phyloP scores from a whole-genome alignment of 202 grass and related monocot genomes.

The Schoenoplectus triqueter region DNA sequence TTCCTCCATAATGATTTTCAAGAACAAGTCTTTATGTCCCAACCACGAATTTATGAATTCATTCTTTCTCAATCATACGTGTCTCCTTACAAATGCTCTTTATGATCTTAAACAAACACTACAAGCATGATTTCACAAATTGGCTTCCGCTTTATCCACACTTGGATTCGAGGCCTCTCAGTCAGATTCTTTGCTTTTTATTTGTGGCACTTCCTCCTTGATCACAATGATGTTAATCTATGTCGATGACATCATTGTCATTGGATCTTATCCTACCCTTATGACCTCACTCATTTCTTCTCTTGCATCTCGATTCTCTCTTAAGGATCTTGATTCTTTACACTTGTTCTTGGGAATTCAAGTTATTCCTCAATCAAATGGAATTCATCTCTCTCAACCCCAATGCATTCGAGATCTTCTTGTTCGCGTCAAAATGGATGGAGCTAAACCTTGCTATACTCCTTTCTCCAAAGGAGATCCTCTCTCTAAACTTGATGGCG shows the following conservation, averaged over 20 bases:
- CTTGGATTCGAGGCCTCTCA: not conserved
- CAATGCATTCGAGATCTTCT: not conserved
- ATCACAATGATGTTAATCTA: not conserved
- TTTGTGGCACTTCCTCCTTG: not conserved
- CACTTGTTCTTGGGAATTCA: not conserved
- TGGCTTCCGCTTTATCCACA: not conserved
- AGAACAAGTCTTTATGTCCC: not conserved
- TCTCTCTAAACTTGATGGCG: not conserved
- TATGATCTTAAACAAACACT: not conserved
- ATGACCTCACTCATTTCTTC: not conserved
- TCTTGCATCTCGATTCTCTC: not conserved
- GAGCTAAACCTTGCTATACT: not conserved
- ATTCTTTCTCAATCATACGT: not conserved
- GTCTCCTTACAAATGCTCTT: not conserved
- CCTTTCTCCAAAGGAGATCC: not conserved
- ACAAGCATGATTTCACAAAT: not conserved
- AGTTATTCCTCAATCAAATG: not conserved
- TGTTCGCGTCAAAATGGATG: not conserved
- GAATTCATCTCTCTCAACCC: not conserved
- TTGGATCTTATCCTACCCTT: accelerated
- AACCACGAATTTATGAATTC: not conserved
- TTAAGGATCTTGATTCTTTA: not conserved
- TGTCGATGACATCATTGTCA: not conserved
- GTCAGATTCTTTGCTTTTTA: not conserved
- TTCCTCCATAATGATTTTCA: not conserved